Base-by-base conservation (phyloP, 345 rosid genomes). In the Eutrema japonicum region DNA sequence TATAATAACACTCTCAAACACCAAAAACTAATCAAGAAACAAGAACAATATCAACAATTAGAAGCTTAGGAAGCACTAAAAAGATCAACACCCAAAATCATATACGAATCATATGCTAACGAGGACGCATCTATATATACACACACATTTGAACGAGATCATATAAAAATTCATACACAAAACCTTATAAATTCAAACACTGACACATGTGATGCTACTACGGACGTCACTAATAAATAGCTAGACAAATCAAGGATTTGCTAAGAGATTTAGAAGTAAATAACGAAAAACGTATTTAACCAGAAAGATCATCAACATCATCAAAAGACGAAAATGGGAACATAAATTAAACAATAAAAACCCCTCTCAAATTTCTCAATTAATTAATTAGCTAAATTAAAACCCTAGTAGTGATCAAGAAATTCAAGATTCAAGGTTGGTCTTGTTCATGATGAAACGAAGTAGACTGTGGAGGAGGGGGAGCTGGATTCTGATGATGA, bases 351-450 rank as follows among this genome's bases (percentile, higher is more conserved):
- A 77, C 56, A 77, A 60, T 36, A 50, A 65, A 48, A 65, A 18
- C 16, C 60, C 60, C 3, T 32, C 81, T 54, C 43, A 40, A 53
- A 56, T 53, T 12, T 22, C 42, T 61, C 59, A 62, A 60, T 52
- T 16, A 68, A 74, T 30, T 32, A 49, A 73, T 27, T 36, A 73
- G 66, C 73, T 66, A 72, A 73, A 46, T 14, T n/a, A 67, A 72
- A 72, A 51, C 71, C 68, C 80, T 77, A 77, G 47, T n/a, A 52
- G 37, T 38, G 41, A 53, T 68, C 61, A 55, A 26, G 64, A 57
- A 48, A 62, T 18, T 57, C 64, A 46, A 65, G 71, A 66, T 74
- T 59, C 66, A 79, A 83, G 88, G 89, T 58, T 75, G 96, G 88
- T 75, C 78, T 68, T 68, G 78, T 18, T 77, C 76, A 48, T 41